These are phyloP conservation scores for Penicillium crystallinum DNA, from an alignment of 495 filamentous ascomycete species.

Conservation along the genomic window DNA sequence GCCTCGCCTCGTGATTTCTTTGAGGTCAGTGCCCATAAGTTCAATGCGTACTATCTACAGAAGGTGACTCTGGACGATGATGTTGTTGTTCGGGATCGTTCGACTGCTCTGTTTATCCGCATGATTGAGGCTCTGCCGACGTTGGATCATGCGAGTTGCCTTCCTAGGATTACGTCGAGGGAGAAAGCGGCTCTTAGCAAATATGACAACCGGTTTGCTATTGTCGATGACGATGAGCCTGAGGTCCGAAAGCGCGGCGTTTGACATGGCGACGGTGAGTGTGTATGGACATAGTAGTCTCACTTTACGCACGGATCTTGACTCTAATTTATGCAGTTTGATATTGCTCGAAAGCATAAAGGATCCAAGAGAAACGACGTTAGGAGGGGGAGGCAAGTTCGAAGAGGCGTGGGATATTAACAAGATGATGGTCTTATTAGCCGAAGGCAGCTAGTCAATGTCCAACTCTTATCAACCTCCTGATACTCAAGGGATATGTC, in stretches of 20 bases:
- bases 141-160: neutral
- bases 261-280: neutral
- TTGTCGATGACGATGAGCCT: neutral
- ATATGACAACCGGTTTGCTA: neutral
- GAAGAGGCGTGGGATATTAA: neutral
- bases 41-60: neutral
- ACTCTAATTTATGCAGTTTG: neutral
- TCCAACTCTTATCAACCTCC: neutral
- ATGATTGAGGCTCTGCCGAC: neutral
- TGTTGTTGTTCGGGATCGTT: neutral
- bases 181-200: neutral
- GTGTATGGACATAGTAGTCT: no score
- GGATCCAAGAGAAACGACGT: neutral
- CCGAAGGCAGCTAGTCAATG: neutral
- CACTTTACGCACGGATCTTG: neutral
- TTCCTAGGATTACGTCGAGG: neutral
- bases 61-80: neutral
- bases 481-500: neutral
- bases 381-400: neutral
- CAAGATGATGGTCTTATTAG: neutral
- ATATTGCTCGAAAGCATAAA: neutral
- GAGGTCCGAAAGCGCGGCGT: neutral
- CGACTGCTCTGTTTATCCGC: neutral
- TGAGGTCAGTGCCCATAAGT: neutral
- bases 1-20: neutral